Base-by-base conservation (phyloP, 208 protist species). In the Crithidia thermophila region DNA sequence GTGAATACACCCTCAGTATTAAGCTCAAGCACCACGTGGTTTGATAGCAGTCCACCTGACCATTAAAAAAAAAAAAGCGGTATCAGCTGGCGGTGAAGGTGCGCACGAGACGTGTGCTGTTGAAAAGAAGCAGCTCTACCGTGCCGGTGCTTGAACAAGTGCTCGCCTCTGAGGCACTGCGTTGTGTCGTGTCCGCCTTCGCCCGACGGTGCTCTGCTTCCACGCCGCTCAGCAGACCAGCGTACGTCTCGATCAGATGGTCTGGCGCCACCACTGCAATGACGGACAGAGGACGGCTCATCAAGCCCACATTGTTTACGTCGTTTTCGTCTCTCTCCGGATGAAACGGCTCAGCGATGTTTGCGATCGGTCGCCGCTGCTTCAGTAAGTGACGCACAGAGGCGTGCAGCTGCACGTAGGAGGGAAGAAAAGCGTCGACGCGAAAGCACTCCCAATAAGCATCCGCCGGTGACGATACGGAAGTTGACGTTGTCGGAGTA, bases 401-500 rank as follows among this genome's bases (percentile, higher is more conserved):
- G 18, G 77, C 68, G 51, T 76, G 77, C 55, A 90, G 60, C 56
- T 90, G 85, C 50, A 87, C 70, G 25, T 51, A 43, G 14, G 72
- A 10, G 2, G 85, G 85, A 28, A 90, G 61, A 40, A 78, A 90
- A 8, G 59, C 30, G 65, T 90, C 85, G 6, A 90, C 81, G 30
- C 81, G 79, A 61, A 80, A 83, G 36, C 80, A 79, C 56, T 90
- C 79, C 81, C 72, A 70, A 33, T 47, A 36, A 4, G 53, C 57
- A n/a, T 34, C 37, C 30, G 53, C 18, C n/a, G 53, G 53, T 14
- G 31, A 25, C 21, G 21, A 20, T 18, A 28, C 47, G 23, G 23
- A 28, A 10, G 13, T 8, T 18, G 23, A 28, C 11, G 21, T 13
- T 20, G 18, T 53, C 27, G 33, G n/a, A n/a, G n/a, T n/a, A n/a